phyloP scores from a whole-genome alignment of 2,329 filamentous ascomycete genomes.

The Curvularia sp. region DNA sequence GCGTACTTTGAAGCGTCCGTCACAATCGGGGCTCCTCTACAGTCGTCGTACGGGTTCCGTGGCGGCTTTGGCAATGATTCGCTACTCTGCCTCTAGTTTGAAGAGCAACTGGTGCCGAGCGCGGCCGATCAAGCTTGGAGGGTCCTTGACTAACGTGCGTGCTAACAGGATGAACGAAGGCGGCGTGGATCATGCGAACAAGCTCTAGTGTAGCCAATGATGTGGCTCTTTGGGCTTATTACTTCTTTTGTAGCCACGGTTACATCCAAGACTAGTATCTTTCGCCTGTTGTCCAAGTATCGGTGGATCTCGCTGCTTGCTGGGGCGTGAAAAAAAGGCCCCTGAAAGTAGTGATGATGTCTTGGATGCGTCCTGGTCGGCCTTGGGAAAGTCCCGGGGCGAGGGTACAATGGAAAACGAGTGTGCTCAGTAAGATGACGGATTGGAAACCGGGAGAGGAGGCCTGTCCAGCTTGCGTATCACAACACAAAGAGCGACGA shows the following conservation, averaged over 20 bases:
- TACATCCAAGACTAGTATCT: conserved; percentile 11
- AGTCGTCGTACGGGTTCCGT: conserved; percentile 36
- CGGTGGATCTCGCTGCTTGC: conserved; percentile 9
- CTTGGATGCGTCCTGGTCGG: conserved; percentile 10
- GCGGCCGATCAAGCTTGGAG: conserved; percentile 35
- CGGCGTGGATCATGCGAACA: conserved; percentile 33
- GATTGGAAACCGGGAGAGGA: conserved; percentile 27
- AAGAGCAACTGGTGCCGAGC: conserved; percentile 42
- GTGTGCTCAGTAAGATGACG: conserved; percentile 33
- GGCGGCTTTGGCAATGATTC: conserved; percentile 27
- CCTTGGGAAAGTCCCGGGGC: conserved; percentile 20
- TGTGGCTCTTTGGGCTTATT: conserved; percentile 12
- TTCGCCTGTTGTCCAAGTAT: conserved; percentile 6
- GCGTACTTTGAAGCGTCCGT: conserved; percentile 20
- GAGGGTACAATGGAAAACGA: conserved; percentile 33
- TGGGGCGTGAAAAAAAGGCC: conserved; percentile 1
- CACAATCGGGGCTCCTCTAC: conserved; percentile 37
- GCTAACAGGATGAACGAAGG: conserved; percentile 35
- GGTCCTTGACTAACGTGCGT: conserved; percentile 37
- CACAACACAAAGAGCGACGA: conserved; percentile 27
- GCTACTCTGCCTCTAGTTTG: conserved; percentile 34
- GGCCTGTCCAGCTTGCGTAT: conserved; percentile 26
- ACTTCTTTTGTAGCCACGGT: conserved; percentile 18
- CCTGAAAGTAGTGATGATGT: conserved; percentile 7
- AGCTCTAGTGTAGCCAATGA: conserved; percentile 33